Evolutionary conservation across 305 asterid genomes (phyloP).

Genomic region (Fraxinus velutina): DNA sequence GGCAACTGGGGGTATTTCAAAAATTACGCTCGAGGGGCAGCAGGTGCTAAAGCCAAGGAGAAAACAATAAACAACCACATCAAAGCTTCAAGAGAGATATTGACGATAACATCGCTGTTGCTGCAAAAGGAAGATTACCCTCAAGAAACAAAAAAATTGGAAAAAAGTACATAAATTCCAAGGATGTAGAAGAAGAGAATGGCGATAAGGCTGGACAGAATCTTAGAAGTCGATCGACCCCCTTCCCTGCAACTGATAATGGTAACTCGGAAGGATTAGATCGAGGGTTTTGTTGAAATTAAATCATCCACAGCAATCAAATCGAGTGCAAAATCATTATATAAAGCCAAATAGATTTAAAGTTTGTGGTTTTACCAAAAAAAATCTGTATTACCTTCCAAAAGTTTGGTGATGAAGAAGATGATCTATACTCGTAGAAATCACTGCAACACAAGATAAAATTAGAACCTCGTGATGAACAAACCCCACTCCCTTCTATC

Average conservation of each 20-base stretch:
- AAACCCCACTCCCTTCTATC: background rate
- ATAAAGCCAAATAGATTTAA: background rate
- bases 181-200: background rate
- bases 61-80: background rate
- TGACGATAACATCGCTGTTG: background rate
- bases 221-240: background rate
- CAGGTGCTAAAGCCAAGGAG: background rate
- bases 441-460: background rate
- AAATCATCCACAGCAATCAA: background rate
- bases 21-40: background rate
- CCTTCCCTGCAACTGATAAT: background rate
- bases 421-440: background rate
- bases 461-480: background rate
- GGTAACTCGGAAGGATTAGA: background rate
- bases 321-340: background rate
- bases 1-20: background rate
- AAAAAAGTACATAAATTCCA: background rate
- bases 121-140: slow-evolving; percentile 5
- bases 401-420: background rate
- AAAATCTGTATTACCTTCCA: background rate
- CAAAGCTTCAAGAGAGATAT: background rate
- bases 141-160: background rate
- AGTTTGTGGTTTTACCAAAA: background rate
- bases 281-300: background rate
- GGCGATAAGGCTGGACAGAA: background rate